A percentile compares a stretch with the other conserved stretches of the same genome.
phyloP scores from a whole-genome alignment of 371 early-diverging fungal species.

The Sporodiniella umbellata region DNA sequence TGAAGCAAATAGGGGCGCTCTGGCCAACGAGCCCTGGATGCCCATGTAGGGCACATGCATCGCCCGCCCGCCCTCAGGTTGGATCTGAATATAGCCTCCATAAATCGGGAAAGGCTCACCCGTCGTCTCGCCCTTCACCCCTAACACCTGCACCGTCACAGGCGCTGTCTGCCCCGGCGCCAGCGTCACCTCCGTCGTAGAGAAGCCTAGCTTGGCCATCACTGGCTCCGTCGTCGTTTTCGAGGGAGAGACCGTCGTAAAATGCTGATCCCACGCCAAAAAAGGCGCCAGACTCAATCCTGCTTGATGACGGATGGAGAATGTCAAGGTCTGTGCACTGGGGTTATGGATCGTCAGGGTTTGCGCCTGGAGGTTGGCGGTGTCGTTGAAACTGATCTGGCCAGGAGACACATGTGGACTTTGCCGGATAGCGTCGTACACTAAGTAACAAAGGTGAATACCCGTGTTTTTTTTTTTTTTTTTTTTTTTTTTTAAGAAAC shows the following conservation, averaged over 20 bases:
- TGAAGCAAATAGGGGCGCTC: conserved; percentile 46
- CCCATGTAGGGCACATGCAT: conserved; percentile 58
- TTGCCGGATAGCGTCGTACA: conserved; percentile 56
- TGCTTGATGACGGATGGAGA: conserved; percentile 29
- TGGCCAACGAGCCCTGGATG: conserved; percentile 42
- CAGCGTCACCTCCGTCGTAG: conserved; percentile 26
- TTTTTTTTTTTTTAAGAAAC: conserved; percentile 14
- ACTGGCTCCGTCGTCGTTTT: conserved; percentile 11
- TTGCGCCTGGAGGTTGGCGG: conserved; percentile 30
- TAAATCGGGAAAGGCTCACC: conserved; percentile 31
- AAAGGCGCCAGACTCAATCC: conserved; percentile 41
- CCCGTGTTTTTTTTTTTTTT: not conserved
- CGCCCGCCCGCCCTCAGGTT: conserved; percentile 10
- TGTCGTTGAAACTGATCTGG: conserved; percentile 68
- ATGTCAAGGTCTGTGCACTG: conserved; percentile 44
- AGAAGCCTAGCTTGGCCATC: conserved; percentile 31
- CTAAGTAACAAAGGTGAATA: conserved; percentile 7
- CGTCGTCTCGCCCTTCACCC: not conserved
- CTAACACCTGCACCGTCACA: conserved; percentile 6
- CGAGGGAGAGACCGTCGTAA: conserved; percentile 26
- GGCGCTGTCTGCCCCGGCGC: conserved; percentile 36
- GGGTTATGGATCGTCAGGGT: conserved; percentile 47
- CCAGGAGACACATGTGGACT: conserved; percentile 59
- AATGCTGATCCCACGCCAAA: conserved; percentile 21
- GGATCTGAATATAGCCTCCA: conserved; percentile 38